Evolutionary conservation across 306 rosid genomes (phyloP), one percentile per base, ranked within the genome.

Genomic region (Citrullus amarus): DNA sequence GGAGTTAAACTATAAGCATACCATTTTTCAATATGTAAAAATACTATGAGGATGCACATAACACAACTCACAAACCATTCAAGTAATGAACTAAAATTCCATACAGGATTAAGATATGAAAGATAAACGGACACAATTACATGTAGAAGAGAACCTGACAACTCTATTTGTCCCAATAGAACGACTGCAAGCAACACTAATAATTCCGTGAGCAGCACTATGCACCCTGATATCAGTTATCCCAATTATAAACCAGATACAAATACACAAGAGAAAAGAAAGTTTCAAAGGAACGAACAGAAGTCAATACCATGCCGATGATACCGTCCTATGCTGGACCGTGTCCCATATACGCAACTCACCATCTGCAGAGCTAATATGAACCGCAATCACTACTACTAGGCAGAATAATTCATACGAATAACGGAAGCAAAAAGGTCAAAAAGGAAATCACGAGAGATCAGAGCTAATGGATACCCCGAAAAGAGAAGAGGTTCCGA

Each of bases 321-420:
- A 91, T 63, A 89, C 16, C 1, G 99, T 95, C 66, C 93, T 90
- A 63, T 89, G 90, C 82, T 86, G 96, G 73, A 86, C 69, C 2
- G 91, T 91, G 76, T 95, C 96, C 97, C 97, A 95, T 80, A 92
- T 89, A 74, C 92, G 86, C 74, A 95, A 76, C 83, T 92, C 99
- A 78, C 97, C 99, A 15, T 92, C 97, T 55, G 96, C 80, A 16
- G 98, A 91, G 77, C 97, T 92, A 39, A 25, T 63, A 36, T 38
- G 59, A 46, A 46, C 4, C 20, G 6, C 41, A 57, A 43, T 38
- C 32, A 67, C 28, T 13, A 44, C 76, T 12, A 44, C 54, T 9
- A 34, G 17, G 34, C 28, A 68, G 30, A 68, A 18, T 66, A 25
- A 8, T 16, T 17, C 28, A 68, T 41, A 68, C 7, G 13, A 68